Evolutionary conservation across 441 rosid species (phyloP).

Genomic region (Daphne laureola): DNA sequence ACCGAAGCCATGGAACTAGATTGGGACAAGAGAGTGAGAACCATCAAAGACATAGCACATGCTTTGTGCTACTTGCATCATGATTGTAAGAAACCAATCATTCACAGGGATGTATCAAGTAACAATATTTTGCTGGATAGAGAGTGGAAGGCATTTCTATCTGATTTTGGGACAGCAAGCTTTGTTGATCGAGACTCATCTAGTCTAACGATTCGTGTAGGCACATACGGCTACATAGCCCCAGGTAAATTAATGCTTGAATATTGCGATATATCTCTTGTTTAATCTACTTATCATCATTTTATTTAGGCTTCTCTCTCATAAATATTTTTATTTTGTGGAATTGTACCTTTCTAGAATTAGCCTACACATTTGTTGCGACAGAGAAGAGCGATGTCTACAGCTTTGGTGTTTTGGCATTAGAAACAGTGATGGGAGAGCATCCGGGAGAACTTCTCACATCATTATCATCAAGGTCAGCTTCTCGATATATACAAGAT

Average conservation of each 20-base stretch:
- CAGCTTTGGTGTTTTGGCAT: slow-evolving; percentile 19
- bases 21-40: slow-evolving; percentile 19
- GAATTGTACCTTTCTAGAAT: background rate
- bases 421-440: slow-evolving; percentile 21
- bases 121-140: slow-evolving; percentile 15
- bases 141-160: slow-evolving; percentile 10
- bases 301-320: too few relatives aligned
- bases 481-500: background rate
- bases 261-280: background rate
- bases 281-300: background rate
- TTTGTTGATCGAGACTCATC: slow-evolving; percentile 17
- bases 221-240: slow-evolving; percentile 23
- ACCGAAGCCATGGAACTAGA: slow-evolving; percentile 8
- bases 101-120: slow-evolving; percentile 21
- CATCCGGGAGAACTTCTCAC: slow-evolving; percentile 18
- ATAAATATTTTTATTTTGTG: background rate
- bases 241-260: slow-evolving; percentile 17
- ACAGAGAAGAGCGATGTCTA: slow-evolving; percentile 24
- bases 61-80: slow-evolving; percentile 21
- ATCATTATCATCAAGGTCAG: slow-evolving; percentile 2
- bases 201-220: slow-evolving; percentile 10
- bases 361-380: background rate
- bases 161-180: slow-evolving; percentile 14
- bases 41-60: slow-evolving; percentile 10
- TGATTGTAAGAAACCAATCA: slow-evolving; percentile 9